A percentile compares a stretch with the other conserved stretches of the same genome.
Evolutionary conservation across 1,139 yeast species (phyloP).

Genomic region (Meyerozyma athensensis): DNA sequence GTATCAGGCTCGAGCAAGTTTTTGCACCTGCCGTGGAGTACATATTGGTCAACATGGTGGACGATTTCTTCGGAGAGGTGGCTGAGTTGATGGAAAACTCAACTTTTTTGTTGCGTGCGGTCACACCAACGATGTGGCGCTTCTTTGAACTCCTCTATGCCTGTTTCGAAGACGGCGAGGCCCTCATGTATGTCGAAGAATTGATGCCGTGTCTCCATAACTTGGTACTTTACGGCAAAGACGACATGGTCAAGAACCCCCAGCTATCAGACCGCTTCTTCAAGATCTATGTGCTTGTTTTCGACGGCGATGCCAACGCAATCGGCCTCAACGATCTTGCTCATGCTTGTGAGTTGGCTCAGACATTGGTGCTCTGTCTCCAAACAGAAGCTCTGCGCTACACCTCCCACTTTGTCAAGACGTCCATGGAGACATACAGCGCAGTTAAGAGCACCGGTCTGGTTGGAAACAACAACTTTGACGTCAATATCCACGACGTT

Average conservation of each 20-base stretch:
- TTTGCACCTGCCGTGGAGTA: constrained; percentile 69
- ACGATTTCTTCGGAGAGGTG: constrained; percentile 77
- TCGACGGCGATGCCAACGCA: constrained; percentile 29
- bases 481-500: constrained; percentile 60
- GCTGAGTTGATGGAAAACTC: constrained; percentile 85
- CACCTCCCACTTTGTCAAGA: constrained; percentile 36
- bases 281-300: constrained; percentile 34
- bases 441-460: constrained; percentile 11
- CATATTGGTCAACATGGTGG: constrained; percentile 60
- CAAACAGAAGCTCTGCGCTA: constrained; percentile 35
- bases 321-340: constrained; percentile 48
- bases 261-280: constrained; percentile 20
- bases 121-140: constrained; percentile 77
- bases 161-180: constrained; percentile 52
- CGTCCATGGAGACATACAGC: constrained; percentile 18
- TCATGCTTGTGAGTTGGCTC: constrained; percentile 50
- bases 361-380: constrained; percentile 48
- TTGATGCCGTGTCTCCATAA: constrained; percentile 71
- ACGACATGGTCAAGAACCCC: constrained; percentile 34
- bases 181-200: constrained; percentile 68
- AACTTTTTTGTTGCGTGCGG: constrained; percentile 65
- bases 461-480: constrained; percentile 37
- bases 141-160: constrained; percentile 53
- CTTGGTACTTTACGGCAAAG: constrained; percentile 68
- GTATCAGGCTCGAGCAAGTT: constrained; percentile 65